These are phyloP conservation scores for Tulasnella sp. DNA, from an alignment of 768 basidiomycete genomes.

Conservation along the genomic window DNA sequence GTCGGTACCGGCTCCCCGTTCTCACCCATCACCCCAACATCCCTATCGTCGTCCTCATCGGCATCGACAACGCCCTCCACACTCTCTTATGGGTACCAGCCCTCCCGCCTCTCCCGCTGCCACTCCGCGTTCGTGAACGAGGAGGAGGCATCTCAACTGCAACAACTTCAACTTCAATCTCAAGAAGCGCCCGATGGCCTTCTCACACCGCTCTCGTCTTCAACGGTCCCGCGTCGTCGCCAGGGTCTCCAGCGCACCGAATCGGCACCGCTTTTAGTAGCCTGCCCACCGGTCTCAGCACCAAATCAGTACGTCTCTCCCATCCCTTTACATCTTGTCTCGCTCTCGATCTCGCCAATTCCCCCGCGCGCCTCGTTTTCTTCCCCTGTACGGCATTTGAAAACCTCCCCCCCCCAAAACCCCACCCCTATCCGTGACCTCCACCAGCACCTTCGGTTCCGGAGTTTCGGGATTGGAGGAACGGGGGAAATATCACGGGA, in stretches of 20 bases:
- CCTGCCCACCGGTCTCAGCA: neutral
- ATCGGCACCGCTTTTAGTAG: neutral
- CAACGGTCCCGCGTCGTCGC: neutral
- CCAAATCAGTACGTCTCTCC: neutral
- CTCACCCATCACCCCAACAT: neutral
- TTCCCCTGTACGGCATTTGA: neutral
- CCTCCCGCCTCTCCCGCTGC: neutral
- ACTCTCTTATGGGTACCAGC: neutral
- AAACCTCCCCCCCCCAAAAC: neutral
- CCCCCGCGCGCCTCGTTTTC: neutral
- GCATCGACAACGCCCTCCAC: neutral
- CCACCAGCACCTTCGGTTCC: neutral
- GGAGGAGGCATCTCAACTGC: neutral
- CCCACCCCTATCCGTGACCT: neutral
- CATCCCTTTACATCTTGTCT: neutral
- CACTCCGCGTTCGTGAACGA: neutral
- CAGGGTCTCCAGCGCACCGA: neutral
- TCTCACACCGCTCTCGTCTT: neutral
- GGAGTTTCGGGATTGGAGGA: neutral
- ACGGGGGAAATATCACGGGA: neutral
- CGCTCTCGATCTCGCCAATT: neutral
- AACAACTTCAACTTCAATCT: neutral
- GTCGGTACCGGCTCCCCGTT: neutral
- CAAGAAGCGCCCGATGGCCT: neutral
- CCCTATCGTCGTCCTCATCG: constrained; percentile 1